Evolutionary conservation across 2,329 filamentous ascomycete genomes (phyloP), one percentile per base, ranked within the genome.

Genomic region (Elsinoe arachidis): DNA sequence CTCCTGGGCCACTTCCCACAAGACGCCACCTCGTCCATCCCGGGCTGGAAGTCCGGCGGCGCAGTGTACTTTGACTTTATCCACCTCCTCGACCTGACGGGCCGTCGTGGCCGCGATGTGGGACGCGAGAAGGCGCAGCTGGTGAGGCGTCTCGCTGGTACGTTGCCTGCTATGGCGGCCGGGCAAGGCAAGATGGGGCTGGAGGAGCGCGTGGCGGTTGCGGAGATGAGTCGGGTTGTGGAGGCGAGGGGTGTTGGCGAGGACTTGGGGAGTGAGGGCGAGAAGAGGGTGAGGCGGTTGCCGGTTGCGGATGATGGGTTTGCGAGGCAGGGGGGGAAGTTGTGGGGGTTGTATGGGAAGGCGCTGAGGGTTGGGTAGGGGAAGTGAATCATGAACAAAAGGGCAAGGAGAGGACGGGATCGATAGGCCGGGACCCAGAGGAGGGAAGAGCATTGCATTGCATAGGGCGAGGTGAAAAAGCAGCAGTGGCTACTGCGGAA

Each of bases 21-120:
- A n/a, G 34, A 44, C 44, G 41, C 46, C 33, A 63, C 58, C 47
- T 60, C 58, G 21, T 59, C 53, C 35, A 63, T 95, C 33, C 72
- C 79, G 10, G 84, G 86, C 55, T 96, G 93, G 93, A 76, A 83
- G 9, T 73, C 82, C 15, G 91, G 90, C 26, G 92, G 90, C 3
- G 84, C 86, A 63, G 82, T 97, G 21, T 97, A 96, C 69, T 76
- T 79, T 33, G 80, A 83, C 64, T 84, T 80, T 67, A 72, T 83
- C 30, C 73, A 75, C 51, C 68, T 84, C 37, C 71, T 78, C 17
- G 69, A 74, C 63, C 58, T 71, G 34, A 65, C 65, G 7, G 62
- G 64, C 33, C 47, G 49, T 46, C 63, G 65, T 49, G 64, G 65
- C 23, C 58, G 63, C 17, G 63, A 67, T 21, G 43, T 56, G 11